Conservation (phyloP, 2,329 filamentous ascomycete species). For the Scytalidium lignicola region DNA sequence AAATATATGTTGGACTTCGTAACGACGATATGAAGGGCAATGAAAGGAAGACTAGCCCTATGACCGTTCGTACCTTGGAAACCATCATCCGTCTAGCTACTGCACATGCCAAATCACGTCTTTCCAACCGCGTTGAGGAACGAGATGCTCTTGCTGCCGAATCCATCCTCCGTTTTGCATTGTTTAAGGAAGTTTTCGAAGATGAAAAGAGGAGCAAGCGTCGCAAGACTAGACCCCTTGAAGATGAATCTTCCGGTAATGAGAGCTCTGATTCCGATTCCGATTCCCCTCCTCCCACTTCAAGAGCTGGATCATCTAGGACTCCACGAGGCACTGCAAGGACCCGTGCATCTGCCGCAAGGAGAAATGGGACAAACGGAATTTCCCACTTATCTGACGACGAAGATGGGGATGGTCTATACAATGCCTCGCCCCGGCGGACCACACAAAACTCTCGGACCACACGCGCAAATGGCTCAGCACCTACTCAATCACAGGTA, state of each 20-base stretch:
- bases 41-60: conserved; percentile 85
- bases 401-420: conserved; percentile 31
- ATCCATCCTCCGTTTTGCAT: conserved; percentile 82
- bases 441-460: conserved; percentile 16
- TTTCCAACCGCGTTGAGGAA: conserved; percentile 85
- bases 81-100: conserved; percentile 97
- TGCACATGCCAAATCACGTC: conserved; percentile 86
- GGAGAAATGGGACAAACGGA: conserved; percentile 22
- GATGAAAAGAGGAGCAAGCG: conserved; percentile 78
- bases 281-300: conserved; percentile 23
- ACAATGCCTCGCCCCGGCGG: conserved; percentile 25
- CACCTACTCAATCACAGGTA: conserved; percentile 26
- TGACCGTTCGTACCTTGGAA: conserved; percentile 95
- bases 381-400: conserved; percentile 34
- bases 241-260: conserved; percentile 54
- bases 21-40: conserved; percentile 97
- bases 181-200: conserved; percentile 92
- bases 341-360: conserved; percentile 22
- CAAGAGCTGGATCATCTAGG: conserved; percentile 25
- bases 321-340: conserved; percentile 28
- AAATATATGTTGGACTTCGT: conserved; percentile 84
- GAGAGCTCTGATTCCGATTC: conserved; percentile 49
- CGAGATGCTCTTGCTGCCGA: conserved; percentile 85
- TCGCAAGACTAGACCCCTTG: conserved; percentile 59
- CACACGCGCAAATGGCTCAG: conserved; percentile 6